Percentiles rank a stretch among this genome's conserved stretches.
phyloP scores from a whole-genome alignment of 495 filamentous ascomycete genomes.

The Wilcoxina mikolae region DNA sequence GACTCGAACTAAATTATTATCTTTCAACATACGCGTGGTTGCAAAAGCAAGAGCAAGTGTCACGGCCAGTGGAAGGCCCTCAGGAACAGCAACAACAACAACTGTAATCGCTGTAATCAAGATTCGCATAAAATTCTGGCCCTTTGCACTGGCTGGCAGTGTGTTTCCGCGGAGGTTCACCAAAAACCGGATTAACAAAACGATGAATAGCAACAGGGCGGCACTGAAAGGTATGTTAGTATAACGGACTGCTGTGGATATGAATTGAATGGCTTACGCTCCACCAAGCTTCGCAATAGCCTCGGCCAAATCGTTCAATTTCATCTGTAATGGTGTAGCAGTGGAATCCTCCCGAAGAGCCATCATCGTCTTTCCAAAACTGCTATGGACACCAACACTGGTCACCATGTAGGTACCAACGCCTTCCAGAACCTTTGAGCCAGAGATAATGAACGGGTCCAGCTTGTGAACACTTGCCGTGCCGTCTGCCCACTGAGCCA shows the following conservation, averaged over 20 bases:
- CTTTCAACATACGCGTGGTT: conserved; percentile 63
- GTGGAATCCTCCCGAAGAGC: conserved; percentile 61
- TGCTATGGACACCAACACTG: conserved; percentile 54
- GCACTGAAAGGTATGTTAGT: conserved; percentile 31
- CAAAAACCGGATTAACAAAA: conserved; percentile 64
- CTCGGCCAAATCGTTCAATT: conserved; percentile 59
- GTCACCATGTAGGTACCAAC: conserved; percentile 69
- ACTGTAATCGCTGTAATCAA: conserved; percentile 72
- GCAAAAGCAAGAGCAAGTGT: conserved; percentile 70
- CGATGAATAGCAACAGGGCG: conserved; percentile 57
- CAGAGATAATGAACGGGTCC: conserved; percentile 74
- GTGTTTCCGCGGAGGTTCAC: conserved; percentile 39
- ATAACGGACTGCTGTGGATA: conserved; percentile 29
- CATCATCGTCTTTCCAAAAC: conserved; percentile 71
- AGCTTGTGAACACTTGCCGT: conserved; percentile 35
- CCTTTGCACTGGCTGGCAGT: conserved; percentile 43
- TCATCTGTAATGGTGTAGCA: conserved; percentile 63
- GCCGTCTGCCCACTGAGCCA: conserved; percentile 44
- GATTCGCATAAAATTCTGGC: conserved; percentile 61
- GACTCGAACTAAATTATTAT: conserved; percentile 66
- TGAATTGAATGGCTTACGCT: conserved; percentile 31
- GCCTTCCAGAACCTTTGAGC: conserved; percentile 64
- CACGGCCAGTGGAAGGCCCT: conserved; percentile 68
- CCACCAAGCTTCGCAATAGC: conserved; percentile 65
- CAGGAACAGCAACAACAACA: conserved; percentile 69